These are phyloP conservation scores for Vaccinium vitisidaea DNA, from an alignment of 148 eudicot species.

Conservation along the genomic window DNA sequence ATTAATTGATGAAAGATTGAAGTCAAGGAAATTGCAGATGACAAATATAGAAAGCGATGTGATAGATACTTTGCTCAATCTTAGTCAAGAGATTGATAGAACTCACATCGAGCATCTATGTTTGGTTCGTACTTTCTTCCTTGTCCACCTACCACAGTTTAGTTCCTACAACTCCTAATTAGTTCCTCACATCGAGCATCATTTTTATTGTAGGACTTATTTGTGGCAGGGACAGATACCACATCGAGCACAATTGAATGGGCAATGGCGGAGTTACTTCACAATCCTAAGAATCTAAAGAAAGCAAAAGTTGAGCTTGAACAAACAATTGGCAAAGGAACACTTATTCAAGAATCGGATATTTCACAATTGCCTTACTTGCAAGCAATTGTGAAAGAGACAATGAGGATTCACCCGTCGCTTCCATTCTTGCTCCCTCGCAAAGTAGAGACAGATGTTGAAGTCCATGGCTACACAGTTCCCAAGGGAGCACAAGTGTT, in stretches of 20 bases:
- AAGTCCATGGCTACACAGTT: neutral
- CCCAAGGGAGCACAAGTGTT: constrained; percentile 6
- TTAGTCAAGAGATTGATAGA: constrained; percentile 13
- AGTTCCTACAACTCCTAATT: neutral
- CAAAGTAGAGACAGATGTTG: constrained; percentile 1
- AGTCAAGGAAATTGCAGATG: neutral
- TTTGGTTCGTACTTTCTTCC: constrained; percentile 10
- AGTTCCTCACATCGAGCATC: too few species aligned
- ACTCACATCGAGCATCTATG: constrained; percentile 20
- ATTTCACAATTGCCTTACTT: constrained; percentile 10
- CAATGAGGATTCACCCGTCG: constrained; percentile 12
- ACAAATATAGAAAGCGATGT: constrained; percentile 11
- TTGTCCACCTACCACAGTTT: neutral
- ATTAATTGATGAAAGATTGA: constrained; percentile 12
- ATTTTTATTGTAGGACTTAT: constrained; percentile 10
- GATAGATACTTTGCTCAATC: constrained; percentile 22
- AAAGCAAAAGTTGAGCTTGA: constrained; percentile 11
- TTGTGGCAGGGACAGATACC: constrained; percentile 14
- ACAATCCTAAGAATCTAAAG: neutral
- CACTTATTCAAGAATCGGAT: constrained; percentile 4
- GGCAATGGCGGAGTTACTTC: constrained; percentile 16
- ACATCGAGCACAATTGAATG: constrained; percentile 15
- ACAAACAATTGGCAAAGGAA: constrained; percentile 10
- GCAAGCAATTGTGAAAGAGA: constrained; percentile 10
- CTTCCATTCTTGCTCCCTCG: constrained; percentile 11